Conservation (phyloP, 2,329 filamentous ascomycete species). For the Verticillium dahliae region DNA sequence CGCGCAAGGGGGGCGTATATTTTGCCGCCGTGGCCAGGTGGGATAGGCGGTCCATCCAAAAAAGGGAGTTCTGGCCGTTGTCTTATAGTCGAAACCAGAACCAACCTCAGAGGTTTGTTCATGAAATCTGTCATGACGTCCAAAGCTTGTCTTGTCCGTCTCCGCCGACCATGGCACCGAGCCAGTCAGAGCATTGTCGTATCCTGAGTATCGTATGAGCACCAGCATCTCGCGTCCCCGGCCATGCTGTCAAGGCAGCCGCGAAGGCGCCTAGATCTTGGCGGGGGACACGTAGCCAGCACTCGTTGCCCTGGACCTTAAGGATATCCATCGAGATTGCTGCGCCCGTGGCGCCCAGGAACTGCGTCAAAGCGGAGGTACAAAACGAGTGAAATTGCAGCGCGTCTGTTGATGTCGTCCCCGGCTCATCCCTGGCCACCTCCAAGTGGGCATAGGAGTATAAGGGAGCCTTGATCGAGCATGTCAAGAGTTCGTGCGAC, state of each 20-base stretch:
- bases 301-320: conserved; percentile 45
- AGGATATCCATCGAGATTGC: conserved; percentile 67
- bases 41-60: conserved; percentile 3
- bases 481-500: conserved; percentile 42
- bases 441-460: conserved; percentile 54
- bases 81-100: conserved; percentile 1
- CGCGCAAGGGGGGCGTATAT: not conserved
- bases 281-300: conserved; percentile 60
- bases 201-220: conserved; percentile 47
- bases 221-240: conserved; percentile 35
- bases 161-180: conserved; percentile 51
- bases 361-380: conserved; percentile 56
- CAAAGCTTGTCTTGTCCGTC: conserved; percentile 41
- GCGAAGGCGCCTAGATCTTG: conserved; percentile 54
- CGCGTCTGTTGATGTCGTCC: conserved; percentile 41
- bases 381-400: conserved; percentile 59
- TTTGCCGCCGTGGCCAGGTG: not conserved
- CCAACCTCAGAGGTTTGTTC: not conserved
- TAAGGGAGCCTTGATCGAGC: conserved; percentile 42
- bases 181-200: conserved; percentile 55
- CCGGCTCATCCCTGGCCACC: conserved; percentile 27
- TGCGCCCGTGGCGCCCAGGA: conserved; percentile 62
- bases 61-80: conserved; percentile 8
- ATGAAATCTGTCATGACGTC: conserved; percentile 17
- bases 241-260: conserved; percentile 61